A percentile compares a stretch with the other conserved stretches of the same genome.
Conservation (phyloP, 441 rosid genomes). For the Biscutella laevigata region DNA sequence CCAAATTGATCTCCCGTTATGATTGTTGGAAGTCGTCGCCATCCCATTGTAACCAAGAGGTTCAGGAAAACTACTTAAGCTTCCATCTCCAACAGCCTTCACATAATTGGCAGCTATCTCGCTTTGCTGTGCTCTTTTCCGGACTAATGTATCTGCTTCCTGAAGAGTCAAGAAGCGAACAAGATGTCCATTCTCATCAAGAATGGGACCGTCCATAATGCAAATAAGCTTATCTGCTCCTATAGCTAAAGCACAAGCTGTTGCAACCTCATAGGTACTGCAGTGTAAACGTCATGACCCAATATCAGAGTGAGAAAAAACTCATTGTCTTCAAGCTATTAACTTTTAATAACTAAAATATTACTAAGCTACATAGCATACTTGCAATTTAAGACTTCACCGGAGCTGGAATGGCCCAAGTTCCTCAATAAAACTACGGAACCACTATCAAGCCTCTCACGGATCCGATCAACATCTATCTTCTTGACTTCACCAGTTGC, state of each 20-base stretch:
- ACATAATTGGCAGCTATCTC: slow-evolving; percentile 87
- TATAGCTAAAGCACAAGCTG: slow-evolving; percentile 92
- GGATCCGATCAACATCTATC: slow-evolving; percentile 72
- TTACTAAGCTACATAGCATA: slow-evolving; percentile 29
- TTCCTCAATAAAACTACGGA: slow-evolving; percentile 76
- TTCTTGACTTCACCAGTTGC: slow-evolving; percentile 94
- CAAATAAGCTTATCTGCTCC: slow-evolving; percentile 94
- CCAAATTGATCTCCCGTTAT: slow-evolving; percentile 34
- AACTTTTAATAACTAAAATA: background rate
- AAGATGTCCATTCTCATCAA: slow-evolving; percentile 70
- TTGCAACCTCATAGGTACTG: slow-evolving; percentile 97
- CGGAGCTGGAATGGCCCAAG: slow-evolving; percentile 89
- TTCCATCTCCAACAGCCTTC: slow-evolving; percentile 66
- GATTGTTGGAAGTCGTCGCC: slow-evolving; percentile 17
- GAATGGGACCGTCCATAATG: slow-evolving; percentile 81
- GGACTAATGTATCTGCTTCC: slow-evolving; percentile 80
- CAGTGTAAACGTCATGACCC: slow-evolving; percentile 13
- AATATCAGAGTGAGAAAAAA: slow-evolving; percentile 3
- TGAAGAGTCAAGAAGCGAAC: slow-evolving; percentile 77
- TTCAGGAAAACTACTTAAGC: slow-evolving; percentile 26
- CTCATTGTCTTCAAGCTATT: background rate
- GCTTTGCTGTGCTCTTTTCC: slow-evolving; percentile 78
- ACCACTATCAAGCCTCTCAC: slow-evolving; percentile 82
- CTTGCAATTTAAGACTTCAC: slow-evolving; percentile 98
- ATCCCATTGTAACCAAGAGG: slow-evolving; percentile 38